A percentile compares a stretch with the other conserved stretches of the same genome.
These are phyloP conservation scores for Boletus edulis DNA, from an alignment of 768 basidiomycete genomes.

Conservation along the genomic window DNA sequence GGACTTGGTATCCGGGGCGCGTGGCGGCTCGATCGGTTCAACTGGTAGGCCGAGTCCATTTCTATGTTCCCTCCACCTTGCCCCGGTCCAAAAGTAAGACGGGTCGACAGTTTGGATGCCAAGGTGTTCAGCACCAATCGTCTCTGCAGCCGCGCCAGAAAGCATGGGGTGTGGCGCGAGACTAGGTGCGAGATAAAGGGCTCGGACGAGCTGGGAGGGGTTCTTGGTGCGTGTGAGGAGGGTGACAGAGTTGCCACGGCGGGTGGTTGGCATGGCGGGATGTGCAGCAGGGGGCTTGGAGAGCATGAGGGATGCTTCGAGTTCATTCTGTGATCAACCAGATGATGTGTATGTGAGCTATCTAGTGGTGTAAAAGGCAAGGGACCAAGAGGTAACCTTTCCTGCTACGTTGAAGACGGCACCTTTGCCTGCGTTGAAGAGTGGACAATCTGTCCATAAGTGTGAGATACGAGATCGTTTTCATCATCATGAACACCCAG, in stretches of 20 bases:
- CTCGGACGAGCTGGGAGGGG: conserved; percentile 68
- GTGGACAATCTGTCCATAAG: conserved; percentile 53
- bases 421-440: conserved; percentile 80
- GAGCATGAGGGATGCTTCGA: conserved; percentile 80
- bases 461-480: neutral
- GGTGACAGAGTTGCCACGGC: conserved; percentile 63
- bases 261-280: conserved; percentile 52
- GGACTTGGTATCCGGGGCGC: conserved; percentile 13
- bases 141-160: conserved; percentile 64
- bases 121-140: conserved; percentile 47
- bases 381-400: conserved; percentile 48
- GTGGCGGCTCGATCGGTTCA: conserved; percentile 45
- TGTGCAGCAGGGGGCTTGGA: conserved; percentile 71
- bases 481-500: neutral
- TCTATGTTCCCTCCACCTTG: conserved; percentile 76
- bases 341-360: neutral
- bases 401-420: conserved; percentile 82
- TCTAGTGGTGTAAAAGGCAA: neutral
- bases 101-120: conserved; percentile 64
- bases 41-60: conserved; percentile 72
- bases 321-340: conserved; percentile 56
- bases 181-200: conserved; percentile 66
- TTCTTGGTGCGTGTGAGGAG: conserved; percentile 68
- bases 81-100: conserved; percentile 75
- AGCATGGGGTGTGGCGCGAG: conserved; percentile 68